phyloP scores from a whole-genome alignment of 805 yeast genomes.

The Grigorovia humatica region DNA sequence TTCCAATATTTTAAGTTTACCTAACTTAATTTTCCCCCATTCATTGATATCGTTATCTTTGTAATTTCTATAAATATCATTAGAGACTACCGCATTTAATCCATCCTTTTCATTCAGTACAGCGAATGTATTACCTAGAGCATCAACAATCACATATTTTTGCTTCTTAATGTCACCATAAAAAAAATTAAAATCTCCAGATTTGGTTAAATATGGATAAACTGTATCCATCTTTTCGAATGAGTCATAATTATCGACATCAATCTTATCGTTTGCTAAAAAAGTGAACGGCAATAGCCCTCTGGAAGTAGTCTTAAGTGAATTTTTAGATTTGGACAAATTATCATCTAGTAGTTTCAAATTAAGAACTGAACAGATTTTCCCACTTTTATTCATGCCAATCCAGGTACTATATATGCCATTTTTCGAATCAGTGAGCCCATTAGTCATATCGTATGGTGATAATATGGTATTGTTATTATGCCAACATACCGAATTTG shows the following conservation, averaged over 20 bases:
- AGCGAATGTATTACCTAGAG: conserved; percentile 22
- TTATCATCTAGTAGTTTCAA: conserved; percentile 36
- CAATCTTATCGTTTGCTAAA: conserved; percentile 20
- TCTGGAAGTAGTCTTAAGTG: conserved; percentile 27
- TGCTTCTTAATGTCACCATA: conserved; percentile 26
- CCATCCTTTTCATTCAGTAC: conserved; percentile 18
- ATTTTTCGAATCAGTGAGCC: conserved; percentile 1
- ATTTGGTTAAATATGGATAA: conserved; percentile 12
- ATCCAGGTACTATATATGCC: conserved; percentile 85
- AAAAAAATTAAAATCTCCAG: conserved; percentile 30
- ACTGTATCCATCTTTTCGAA: conserved; percentile 17
- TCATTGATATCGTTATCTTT: background rate
- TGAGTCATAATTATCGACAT: conserved; percentile 18
- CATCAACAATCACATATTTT: conserved; percentile 20
- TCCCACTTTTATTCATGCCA: conserved; percentile 51
- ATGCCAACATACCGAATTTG: conserved; percentile 43
- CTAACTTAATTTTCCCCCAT: conserved; percentile 66
- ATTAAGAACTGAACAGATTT: conserved; percentile 67
- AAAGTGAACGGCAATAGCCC: conserved; percentile 37
- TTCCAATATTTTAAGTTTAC: conserved; percentile 36
- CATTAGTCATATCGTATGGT: conserved; percentile 50
- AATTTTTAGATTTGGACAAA: background rate
- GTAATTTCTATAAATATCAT: conserved; percentile 20
- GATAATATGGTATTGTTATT: conserved; percentile 35
- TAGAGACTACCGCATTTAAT: conserved; percentile 19